Conservation (phyloP, 768 basidiomycete species). For the Termitomyces bulborhizus region DNA sequence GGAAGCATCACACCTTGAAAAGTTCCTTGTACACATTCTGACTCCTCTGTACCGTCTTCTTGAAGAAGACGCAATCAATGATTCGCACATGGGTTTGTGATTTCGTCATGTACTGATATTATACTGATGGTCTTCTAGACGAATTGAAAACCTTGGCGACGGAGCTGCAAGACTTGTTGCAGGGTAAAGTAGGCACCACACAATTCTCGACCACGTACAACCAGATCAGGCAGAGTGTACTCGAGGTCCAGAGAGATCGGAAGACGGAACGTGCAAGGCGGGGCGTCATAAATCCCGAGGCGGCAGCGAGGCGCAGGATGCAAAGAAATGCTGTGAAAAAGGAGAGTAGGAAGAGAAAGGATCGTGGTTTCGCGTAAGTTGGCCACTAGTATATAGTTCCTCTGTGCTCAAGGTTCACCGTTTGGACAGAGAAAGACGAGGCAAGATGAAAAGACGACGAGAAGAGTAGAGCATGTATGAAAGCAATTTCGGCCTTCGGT, state of each 20-base stretch:
- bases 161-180: conserved; percentile 86
- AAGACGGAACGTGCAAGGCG: conserved; percentile 55
- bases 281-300: conserved; percentile 66
- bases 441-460: conserved; percentile 14
- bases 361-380: conserved; percentile 51
- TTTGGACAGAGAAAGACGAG: conserved; percentile 11
- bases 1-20: conserved; percentile 48
- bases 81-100: conserved; percentile 66
- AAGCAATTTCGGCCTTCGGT: too few relatives aligned
- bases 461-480: conserved; percentile 5
- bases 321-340: conserved; percentile 74
- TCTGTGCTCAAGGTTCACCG: background rate
- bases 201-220: conserved; percentile 78
- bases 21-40: conserved; percentile 78
- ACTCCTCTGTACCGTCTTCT: conserved; percentile 82
- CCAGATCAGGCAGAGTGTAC: conserved; percentile 65
- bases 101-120: background rate
- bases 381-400: background rate
- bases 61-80: conserved; percentile 82
- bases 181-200: conserved; percentile 81
- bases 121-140: conserved; percentile 36
- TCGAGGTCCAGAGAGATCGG: conserved; percentile 65
- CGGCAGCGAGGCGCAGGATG: conserved; percentile 67
- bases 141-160: conserved; percentile 75
- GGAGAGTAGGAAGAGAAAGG: conserved; percentile 80